A percentile compares a stretch with the other conserved stretches of the same genome.
Conservation (phyloP, 2,329 filamentous ascomycete species). For the Pseudogymnoascus sp. region DNA sequence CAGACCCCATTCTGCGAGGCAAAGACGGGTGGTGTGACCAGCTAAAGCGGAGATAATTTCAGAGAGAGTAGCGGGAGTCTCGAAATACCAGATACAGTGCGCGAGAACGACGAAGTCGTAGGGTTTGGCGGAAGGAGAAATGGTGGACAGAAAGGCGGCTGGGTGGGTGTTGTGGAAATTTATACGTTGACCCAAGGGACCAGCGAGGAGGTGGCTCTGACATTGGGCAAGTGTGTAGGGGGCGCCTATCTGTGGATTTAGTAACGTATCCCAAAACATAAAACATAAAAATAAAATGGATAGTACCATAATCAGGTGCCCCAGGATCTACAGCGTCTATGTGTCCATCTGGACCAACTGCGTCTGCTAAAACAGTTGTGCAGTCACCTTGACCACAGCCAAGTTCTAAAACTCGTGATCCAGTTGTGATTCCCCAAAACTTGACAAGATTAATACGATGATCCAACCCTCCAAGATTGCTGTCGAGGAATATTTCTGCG, state of each 20-base stretch:
- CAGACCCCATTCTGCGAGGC: constrained; percentile 41
- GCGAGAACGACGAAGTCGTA: constrained; percentile 42
- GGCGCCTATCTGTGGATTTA: constrained; percentile 26
- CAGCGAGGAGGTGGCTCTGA: constrained; percentile 36
- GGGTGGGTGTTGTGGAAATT: constrained; percentile 35
- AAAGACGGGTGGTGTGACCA: constrained; percentile 30
- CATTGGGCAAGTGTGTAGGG: constrained; percentile 42
- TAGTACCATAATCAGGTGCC: constrained; percentile 37
- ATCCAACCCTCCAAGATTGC: constrained; percentile 2
- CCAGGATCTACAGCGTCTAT: constrained; percentile 48
- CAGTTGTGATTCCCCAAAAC: constrained; percentile 31
- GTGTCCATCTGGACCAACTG: constrained; percentile 35
- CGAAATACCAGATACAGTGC: constrained; percentile 49
- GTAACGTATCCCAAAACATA: neutral
- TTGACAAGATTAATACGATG: constrained; percentile 33
- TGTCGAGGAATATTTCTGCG: neutral
- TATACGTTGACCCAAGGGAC: constrained; percentile 35
- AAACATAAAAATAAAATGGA: neutral
- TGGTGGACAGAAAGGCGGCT: constrained; percentile 29
- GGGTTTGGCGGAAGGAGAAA: constrained; percentile 11
- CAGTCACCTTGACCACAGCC: constrained; percentile 53
- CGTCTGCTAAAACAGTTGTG: constrained; percentile 44
- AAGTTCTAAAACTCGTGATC: constrained; percentile 44
- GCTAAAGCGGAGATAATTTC: constrained; percentile 32
- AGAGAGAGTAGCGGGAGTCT: constrained; percentile 29